Evolutionary conservation across 352 stramenopile species (phyloP).

Genomic region (Globisporangium camurandrum): DNA sequence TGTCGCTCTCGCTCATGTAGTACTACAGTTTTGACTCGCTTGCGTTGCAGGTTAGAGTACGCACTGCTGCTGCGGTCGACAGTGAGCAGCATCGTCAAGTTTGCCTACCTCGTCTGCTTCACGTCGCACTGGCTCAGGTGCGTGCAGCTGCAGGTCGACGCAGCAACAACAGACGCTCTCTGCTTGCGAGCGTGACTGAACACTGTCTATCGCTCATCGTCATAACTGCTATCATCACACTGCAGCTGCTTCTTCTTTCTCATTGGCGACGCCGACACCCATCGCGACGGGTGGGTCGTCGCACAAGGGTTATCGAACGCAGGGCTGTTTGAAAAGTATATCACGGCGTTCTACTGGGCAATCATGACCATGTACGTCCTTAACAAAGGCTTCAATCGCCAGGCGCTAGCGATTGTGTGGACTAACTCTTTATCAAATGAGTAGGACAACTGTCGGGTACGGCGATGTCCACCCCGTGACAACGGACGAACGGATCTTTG

Average conservation of each 20-base stretch:
- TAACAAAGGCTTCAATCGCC: no score
- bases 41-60: conserved; percentile 19
- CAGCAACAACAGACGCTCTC: not conserved
- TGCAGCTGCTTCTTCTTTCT: conserved; percentile 50
- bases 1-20: not conserved
- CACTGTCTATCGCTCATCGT: not conserved
- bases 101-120: conserved; percentile 59
- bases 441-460: conserved; percentile 48
- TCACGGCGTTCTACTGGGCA: conserved; percentile 59
- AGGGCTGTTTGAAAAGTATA: conserved; percentile 23
- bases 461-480: conserved; percentile 40
- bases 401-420: no score
- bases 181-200: not conserved
- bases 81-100: conserved; percentile 56
- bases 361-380: conserved; percentile 60
- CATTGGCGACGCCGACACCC: conserved; percentile 21
- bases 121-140: conserved; percentile 60
- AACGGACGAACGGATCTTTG: conserved; percentile 53
- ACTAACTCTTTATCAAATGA: no score
- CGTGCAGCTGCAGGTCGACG: not conserved
- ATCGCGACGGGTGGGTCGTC: conserved; percentile 37
- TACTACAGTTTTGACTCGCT: not conserved
- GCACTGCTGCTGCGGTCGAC: conserved; percentile 67
- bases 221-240: not conserved
- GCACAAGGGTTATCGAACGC: conserved; percentile 26